Conservation (phyloP, 2,329 filamentous ascomycete species). For the Geosmithia putterillii region DNA sequence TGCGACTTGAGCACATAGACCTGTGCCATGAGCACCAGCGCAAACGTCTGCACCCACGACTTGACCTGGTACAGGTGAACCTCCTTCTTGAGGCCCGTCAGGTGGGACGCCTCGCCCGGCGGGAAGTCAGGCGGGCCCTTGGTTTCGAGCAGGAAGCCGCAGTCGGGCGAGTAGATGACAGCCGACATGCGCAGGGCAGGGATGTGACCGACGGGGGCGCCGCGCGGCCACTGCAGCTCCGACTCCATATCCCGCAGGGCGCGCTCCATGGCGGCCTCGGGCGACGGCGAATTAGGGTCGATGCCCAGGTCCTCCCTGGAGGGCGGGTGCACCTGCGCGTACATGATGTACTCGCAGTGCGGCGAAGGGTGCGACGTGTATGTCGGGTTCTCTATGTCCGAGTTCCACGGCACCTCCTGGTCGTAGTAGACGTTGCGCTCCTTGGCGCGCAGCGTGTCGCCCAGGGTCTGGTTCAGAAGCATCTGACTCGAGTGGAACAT, state of each 20-base stretch:
- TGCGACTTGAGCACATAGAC: constrained; percentile 49
- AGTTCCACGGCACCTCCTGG: constrained; percentile 63
- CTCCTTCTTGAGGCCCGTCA: constrained; percentile 49
- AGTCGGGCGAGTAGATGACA: constrained; percentile 56
- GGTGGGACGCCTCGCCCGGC: constrained; percentile 37
- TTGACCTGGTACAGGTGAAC: constrained; percentile 43
- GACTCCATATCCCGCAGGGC: constrained; percentile 32
- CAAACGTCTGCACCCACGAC: constrained; percentile 44
- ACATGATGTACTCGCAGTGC: constrained; percentile 83
- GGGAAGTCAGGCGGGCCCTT: constrained; percentile 48
- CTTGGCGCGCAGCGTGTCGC: constrained; percentile 53
- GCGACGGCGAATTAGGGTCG: constrained; percentile 8
- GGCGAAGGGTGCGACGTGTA: constrained; percentile 49
- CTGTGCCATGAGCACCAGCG: constrained; percentile 46
- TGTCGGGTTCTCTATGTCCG: constrained; percentile 48
- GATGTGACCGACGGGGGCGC: constrained; percentile 40
- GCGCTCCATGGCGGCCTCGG: background rate
- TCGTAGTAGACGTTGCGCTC: constrained; percentile 41
- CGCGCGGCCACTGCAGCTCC: constrained; percentile 49
- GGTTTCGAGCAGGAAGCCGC: constrained; percentile 52
- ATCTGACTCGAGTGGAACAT: constrained; percentile 46
- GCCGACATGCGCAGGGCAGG: constrained; percentile 50
- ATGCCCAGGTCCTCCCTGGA: constrained; percentile 22
- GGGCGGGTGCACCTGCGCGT: constrained; percentile 61
- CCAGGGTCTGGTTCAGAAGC: constrained; percentile 63